Conservation (phyloP, 2,329 filamentous ascomycete species). For the Talaromyces rugulosus region DNA sequence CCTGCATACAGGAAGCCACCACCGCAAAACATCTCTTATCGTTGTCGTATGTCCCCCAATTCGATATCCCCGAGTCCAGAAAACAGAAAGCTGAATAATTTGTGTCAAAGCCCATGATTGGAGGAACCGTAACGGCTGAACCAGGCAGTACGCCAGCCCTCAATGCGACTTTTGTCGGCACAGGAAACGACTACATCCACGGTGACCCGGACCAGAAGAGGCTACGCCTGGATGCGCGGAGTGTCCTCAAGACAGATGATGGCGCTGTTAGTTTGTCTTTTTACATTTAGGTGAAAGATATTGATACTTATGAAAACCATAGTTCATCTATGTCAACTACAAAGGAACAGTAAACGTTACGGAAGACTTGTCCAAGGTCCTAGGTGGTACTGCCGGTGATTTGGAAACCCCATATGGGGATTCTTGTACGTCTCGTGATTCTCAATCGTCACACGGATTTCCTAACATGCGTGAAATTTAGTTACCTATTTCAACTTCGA, state of each 20-base stretch:
- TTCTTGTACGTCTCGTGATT: slow-evolving; percentile 29
- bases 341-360: slow-evolving; percentile 36
- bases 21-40: slow-evolving; percentile 30
- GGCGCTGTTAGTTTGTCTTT: slow-evolving; percentile 23
- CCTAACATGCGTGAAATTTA: slow-evolving; percentile 8
- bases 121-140: slow-evolving; percentile 33
- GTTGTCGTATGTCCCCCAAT: slow-evolving; percentile 30
- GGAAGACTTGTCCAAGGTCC: slow-evolving; percentile 28
- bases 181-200: slow-evolving; percentile 41
- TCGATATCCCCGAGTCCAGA: background rate
- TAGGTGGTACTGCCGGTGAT: slow-evolving; percentile 27
- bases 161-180: slow-evolving; percentile 34
- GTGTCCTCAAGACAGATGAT: slow-evolving; percentile 26
- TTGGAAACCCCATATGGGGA: slow-evolving; percentile 36
- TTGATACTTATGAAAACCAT: background rate
- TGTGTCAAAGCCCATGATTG: slow-evolving; percentile 31
- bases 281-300: background rate
- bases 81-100: slow-evolving; percentile 1
- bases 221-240: slow-evolving; percentile 38
- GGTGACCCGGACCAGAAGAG: slow-evolving; percentile 36
- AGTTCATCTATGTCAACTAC: slow-evolving; percentile 39
- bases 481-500: slow-evolving; percentile 36
- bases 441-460: background rate
- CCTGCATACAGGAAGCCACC: slow-evolving; percentile 28
- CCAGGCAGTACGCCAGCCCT: slow-evolving; percentile 31